Evolutionary conservation across 306 rosid species (phyloP).

Genomic region (Corylus americana): DNA sequence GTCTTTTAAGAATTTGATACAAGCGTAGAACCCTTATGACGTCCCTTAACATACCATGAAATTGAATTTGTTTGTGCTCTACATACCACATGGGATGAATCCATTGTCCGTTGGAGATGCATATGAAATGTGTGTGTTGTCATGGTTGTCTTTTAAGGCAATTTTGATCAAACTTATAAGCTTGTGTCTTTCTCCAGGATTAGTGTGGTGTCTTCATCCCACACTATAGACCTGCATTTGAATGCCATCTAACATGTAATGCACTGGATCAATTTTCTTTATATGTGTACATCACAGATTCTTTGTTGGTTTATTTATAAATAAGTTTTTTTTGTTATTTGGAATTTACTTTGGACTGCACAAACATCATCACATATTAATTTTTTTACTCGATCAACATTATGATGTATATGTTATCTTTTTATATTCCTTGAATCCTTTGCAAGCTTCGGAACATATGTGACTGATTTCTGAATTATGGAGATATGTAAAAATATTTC

Average conservation of each 20-base stretch:
- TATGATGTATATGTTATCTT: background rate
- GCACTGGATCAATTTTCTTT: too few species aligned
- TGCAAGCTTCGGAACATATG: background rate
- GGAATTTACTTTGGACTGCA: too few species aligned
- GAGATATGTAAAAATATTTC: too few species aligned
- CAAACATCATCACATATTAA: background rate
- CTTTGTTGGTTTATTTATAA: too few species aligned
- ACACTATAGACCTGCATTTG: too few species aligned
- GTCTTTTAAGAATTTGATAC: background rate
- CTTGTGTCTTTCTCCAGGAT: too few species aligned
- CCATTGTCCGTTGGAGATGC: background rate
- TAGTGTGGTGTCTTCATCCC: too few species aligned
- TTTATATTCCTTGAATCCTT: background rate
- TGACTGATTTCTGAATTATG: background rate
- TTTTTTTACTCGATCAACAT: background rate
- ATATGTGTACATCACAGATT: too few species aligned
- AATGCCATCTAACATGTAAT: too few species aligned
- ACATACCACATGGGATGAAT: constrained; percentile 8
- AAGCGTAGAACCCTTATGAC: background rate
- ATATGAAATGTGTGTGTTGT: background rate
- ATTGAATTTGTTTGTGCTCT: background rate
- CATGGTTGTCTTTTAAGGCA: too few species aligned
- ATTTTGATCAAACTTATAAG: too few species aligned
- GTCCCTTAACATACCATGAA: background rate
- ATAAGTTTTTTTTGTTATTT: too few species aligned